Evolutionary conservation across 164 flowering plant genomes (phyloP).

Genomic region (Annona cherimola): DNA sequence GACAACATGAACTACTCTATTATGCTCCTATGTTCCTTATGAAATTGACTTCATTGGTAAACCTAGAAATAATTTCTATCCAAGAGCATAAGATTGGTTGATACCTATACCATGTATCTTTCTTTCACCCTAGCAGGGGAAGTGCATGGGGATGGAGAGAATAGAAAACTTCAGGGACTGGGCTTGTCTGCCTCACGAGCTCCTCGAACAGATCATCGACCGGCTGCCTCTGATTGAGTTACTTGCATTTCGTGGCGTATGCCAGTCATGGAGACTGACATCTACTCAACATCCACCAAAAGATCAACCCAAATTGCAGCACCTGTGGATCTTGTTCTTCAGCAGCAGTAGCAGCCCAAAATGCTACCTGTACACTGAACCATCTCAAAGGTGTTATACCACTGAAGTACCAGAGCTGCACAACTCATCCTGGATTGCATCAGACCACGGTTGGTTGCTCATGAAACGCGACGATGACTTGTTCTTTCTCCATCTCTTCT

Average conservation of each 20-base stretch:
- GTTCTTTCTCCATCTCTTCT: slow-evolving; percentile 1
- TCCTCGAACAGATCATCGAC: slow-evolving; percentile 2
- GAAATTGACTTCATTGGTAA: background rate
- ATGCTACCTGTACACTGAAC: background rate
- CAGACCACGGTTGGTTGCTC: slow-evolving; percentile 1
- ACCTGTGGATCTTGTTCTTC: background rate
- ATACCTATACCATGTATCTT: too few species aligned
- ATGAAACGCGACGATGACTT: background rate
- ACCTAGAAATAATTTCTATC: too few species aligned
- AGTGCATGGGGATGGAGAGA: background rate
- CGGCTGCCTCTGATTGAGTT: background rate
- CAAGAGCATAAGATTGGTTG: too few species aligned
- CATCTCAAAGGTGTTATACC: background rate
- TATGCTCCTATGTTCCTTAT: background rate
- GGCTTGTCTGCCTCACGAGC: background rate
- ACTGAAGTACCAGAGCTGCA: background rate
- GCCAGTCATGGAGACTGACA: slow-evolving; percentile 1
- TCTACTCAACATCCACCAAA: background rate
- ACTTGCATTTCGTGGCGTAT: background rate
- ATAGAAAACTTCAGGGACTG: background rate
- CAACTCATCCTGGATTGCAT: background rate
- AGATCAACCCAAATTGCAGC: background rate
- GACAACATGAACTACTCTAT: background rate
- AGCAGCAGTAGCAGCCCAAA: background rate
- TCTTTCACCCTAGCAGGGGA: background rate